A percentile compares a stretch with the other conserved stretches of the same genome.
Evolutionary conservation across 768 basidiomycete species (phyloP).

Genomic region (Podaxis carcinomalis): DNA sequence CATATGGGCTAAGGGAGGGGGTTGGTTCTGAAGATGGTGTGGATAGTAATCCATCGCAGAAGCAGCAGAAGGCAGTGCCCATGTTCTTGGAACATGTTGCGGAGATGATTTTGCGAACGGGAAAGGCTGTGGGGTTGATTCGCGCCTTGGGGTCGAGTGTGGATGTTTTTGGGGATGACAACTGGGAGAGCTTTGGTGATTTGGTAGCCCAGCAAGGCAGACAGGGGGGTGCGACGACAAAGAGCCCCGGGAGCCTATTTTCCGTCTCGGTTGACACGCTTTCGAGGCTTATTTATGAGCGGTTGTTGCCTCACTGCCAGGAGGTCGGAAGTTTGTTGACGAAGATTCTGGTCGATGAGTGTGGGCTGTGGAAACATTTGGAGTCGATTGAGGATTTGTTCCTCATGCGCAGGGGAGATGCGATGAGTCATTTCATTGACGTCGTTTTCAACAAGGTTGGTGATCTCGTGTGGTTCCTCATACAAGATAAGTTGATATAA

Average conservation of each 20-base stretch:
- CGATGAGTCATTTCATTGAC: slow-evolving; percentile 70
- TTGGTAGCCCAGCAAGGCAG: slow-evolving; percentile 29
- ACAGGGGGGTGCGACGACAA: not conserved
- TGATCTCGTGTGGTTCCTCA: not conserved
- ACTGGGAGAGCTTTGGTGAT: slow-evolving; percentile 40
- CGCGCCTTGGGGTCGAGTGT: slow-evolving; percentile 48
- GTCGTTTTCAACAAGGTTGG: slow-evolving; percentile 69
- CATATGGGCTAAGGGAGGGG: slow-evolving; percentile 53
- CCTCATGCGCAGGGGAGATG: slow-evolving; percentile 76
- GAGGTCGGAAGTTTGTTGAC: slow-evolving; percentile 48
- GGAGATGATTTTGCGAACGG: slow-evolving; percentile 55
- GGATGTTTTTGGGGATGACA: slow-evolving; percentile 21
- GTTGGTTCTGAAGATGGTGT: slow-evolving; percentile 22
- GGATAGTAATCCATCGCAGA: slow-evolving; percentile 14
- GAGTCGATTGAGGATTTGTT: slow-evolving; percentile 63
- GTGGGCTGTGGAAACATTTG: slow-evolving; percentile 60
- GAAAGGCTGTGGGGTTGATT: slow-evolving; percentile 75
- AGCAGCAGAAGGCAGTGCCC: slow-evolving; percentile 40
- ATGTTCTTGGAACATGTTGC: slow-evolving; percentile 60
- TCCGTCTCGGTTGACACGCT: slow-evolving; percentile 61
- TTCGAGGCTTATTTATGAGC: slow-evolving; percentile 59
- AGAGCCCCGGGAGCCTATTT: slow-evolving; percentile 24
- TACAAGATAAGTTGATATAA: not conserved
- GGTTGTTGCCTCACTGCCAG: slow-evolving; percentile 53
- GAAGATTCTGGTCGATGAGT: slow-evolving; percentile 61